These are phyloP conservation scores for Rhodocollybia butyracea DNA, from an alignment of 768 basidiomycete species.

Conservation along the genomic window DNA sequence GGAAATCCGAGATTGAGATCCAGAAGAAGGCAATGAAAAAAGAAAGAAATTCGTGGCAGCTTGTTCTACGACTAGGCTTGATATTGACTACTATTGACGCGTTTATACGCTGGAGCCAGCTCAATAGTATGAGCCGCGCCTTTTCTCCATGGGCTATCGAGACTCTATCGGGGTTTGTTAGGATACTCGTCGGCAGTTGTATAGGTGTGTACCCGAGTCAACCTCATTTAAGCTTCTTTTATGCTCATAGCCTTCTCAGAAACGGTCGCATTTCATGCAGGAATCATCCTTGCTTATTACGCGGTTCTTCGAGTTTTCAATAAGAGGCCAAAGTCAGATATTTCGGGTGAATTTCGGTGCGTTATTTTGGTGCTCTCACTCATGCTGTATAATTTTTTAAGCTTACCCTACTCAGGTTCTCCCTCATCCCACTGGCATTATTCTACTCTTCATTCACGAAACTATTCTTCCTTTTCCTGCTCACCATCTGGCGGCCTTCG, in stretches of 20 bases:
- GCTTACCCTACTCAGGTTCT: conserved; percentile 41
- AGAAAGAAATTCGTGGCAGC: conserved; percentile 40
- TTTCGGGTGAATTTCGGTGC: conserved; percentile 63
- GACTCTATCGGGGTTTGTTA: conserved; percentile 45
- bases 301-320: conserved; percentile 43
- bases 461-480: conserved; percentile 75
- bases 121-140: conserved; percentile 49
- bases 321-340: conserved; percentile 39
- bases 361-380: background rate
- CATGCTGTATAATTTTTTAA: background rate
- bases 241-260: conserved; percentile 40
- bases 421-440: conserved; percentile 73
- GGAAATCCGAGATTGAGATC: background rate
- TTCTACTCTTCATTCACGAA: conserved; percentile 85
- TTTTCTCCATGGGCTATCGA: conserved; percentile 52
- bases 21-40: conserved; percentile 12
- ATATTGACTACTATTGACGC: conserved; percentile 65
- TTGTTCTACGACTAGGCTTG: conserved; percentile 57
- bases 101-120: conserved; percentile 77
- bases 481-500: conserved; percentile 75
- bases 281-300: conserved; percentile 57
- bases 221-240: background rate
- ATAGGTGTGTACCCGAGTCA: conserved; percentile 40
- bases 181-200: conserved; percentile 62
- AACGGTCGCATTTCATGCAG: conserved; percentile 70